Base-by-base conservation (phyloP, 1,284 basidiomycete species). In the Ceratobasidium sp. region DNA sequence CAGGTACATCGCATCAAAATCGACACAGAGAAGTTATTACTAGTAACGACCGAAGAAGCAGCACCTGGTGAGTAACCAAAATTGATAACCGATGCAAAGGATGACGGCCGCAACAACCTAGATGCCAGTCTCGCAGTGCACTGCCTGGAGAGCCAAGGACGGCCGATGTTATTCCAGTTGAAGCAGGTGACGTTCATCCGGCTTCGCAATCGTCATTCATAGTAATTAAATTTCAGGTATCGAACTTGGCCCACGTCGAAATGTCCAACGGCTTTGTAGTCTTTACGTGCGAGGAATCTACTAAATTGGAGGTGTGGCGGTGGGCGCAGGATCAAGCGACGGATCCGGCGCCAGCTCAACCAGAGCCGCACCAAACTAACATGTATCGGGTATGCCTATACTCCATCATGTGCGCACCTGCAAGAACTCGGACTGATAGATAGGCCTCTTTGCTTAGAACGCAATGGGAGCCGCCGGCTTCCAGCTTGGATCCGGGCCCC, bases 231-330 rank as follows among this genome's bases (percentile, higher is more conserved):
- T 12, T 16, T n/a, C 20, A 75, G 71, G 48, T 54, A 16, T 50
- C 46, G 10, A 30, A 3, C 14, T 55, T 54, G 20, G 35, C 60
- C 20, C 71, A 54, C 27, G 3, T 75, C 23, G 71, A 75, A 44
- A 64, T 75, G 46, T 64, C 71, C 8, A 52, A 54, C 16, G 71
- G 71, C 4, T 75, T 65, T 44, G 18, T 75, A 10, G 62, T 55
- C 3, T 75, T 64, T 41, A 65, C 18, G 3, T 23, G 35, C 20
- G 30, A 33, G 0, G 38, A 48, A 18, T 33, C 57, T 48, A 50
- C 38, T 10, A 2, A 41, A 33, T 65, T 75, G 59, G 60, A 75
- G 48, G 62, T 75, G 18, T 75, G 71, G 71, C 59, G 59, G 20
- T 75, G 60, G 46, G 71, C 71, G 14, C 27, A 65, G 12, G 71